These are phyloP conservation scores for Hippophae gyantsensis DNA, from an alignment of 306 rosid genomes.

Conservation along the genomic window DNA sequence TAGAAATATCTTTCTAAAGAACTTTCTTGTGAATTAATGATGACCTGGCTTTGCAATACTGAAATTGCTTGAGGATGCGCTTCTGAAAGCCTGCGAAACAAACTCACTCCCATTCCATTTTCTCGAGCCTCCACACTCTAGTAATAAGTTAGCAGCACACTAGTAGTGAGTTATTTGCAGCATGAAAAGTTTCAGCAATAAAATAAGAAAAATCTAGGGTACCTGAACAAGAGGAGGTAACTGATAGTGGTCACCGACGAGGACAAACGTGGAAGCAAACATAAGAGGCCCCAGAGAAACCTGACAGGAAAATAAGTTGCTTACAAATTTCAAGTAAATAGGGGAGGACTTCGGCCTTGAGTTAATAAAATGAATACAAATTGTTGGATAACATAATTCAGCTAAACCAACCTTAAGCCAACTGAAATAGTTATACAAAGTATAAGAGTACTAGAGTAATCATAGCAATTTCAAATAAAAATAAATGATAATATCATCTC, in stretches of 20 bases:
- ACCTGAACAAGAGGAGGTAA: slow-evolving; percentile 92
- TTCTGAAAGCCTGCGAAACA: slow-evolving; percentile 92
- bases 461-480: too few species aligned
- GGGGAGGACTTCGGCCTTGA: not conserved
- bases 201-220: slow-evolving; percentile 10
- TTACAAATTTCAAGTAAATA: not conserved
- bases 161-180: slow-evolving; percentile 2
- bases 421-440: too few species aligned
- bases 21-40: not conserved
- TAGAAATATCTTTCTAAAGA: not conserved
- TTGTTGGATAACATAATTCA: too few species aligned
- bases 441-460: too few species aligned
- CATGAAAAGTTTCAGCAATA: not conserved
- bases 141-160: slow-evolving; percentile 12
- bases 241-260: slow-evolving; percentile 96
- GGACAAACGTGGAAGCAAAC: slow-evolving; percentile 79
- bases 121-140: slow-evolving; percentile 89
- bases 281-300: slow-evolving; percentile 88
- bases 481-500: too few species aligned
- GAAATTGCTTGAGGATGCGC: slow-evolving; percentile 89
- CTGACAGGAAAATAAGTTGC: slow-evolving; percentile 32
- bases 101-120: slow-evolving; percentile 86
- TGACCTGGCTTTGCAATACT: slow-evolving; percentile 82
- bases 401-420: too few species aligned
- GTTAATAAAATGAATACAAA: not conserved